Evolutionary conservation across 2,329 filamentous ascomycete genomes (phyloP).

Genomic region (Pseudomassariella vexata): DNA sequence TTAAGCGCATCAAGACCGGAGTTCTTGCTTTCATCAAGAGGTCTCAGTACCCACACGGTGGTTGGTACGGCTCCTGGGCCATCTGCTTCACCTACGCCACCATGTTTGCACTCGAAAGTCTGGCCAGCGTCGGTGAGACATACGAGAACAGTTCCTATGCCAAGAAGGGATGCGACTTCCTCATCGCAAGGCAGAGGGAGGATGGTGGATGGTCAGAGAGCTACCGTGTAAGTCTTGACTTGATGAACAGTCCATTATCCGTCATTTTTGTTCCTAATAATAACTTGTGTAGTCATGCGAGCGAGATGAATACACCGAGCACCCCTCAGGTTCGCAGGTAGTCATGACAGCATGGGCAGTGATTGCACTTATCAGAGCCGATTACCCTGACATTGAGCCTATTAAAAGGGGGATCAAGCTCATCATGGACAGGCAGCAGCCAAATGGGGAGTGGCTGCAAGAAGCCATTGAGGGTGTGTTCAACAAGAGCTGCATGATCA

Average conservation of each 20-base stretch:
- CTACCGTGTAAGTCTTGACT: slow-evolving; percentile 56
- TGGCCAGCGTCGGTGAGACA: slow-evolving; percentile 75
- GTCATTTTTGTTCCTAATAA: slow-evolving; percentile 6
- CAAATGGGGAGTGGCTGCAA: slow-evolving; percentile 90
- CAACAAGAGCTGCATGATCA: slow-evolving; percentile 99
- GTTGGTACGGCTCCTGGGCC: slow-evolving; percentile 97
- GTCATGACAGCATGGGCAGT: slow-evolving; percentile 92
- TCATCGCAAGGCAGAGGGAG: slow-evolving; percentile 74
- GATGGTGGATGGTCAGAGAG: slow-evolving; percentile 98
- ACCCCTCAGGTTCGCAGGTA: slow-evolving; percentile 72
- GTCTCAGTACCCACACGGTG: slow-evolving; percentile 74
- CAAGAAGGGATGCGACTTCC: slow-evolving; percentile 74
- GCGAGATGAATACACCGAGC: slow-evolving; percentile 67
- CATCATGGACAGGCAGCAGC: slow-evolving; percentile 78
- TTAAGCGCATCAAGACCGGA: slow-evolving; percentile 63
- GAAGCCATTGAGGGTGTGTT: slow-evolving; percentile 97
- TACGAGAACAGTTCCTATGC: slow-evolving; percentile 69
- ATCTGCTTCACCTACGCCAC: slow-evolving; percentile 97
- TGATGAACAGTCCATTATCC: too few relatives aligned
- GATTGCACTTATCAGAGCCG: slow-evolving; percentile 75
- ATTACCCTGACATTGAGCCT: slow-evolving; percentile 68
- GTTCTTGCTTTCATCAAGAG: slow-evolving; percentile 80
- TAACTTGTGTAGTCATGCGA: slow-evolving; percentile 62
- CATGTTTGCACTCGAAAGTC: slow-evolving; percentile 91
- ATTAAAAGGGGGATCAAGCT: slow-evolving; percentile 71